Conservation (phyloP, 306 rosid genomes). For the Vachellia pachyceras region DNA sequence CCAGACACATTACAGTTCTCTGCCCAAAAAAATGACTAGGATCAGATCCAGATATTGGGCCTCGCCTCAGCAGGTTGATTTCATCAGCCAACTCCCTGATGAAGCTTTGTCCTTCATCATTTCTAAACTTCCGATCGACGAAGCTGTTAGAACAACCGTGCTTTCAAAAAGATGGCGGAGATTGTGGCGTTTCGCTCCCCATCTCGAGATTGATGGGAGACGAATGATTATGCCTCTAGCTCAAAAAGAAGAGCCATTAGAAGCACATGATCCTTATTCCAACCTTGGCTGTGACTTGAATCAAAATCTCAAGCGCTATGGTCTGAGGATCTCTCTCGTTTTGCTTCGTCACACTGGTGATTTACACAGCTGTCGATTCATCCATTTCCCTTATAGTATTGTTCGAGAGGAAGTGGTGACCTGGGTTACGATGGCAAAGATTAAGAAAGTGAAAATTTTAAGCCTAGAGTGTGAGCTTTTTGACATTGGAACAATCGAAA, state of each 20-base stretch:
- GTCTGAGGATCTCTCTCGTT: not conserved
- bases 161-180: constrained; percentile 26
- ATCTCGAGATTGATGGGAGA: constrained; percentile 7
- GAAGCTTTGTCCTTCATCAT: not conserved
- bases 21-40: not conserved
- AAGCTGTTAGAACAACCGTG: constrained; percentile 29
- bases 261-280: not conserved
- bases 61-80: not conserved
- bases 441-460: not conserved
- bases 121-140: constrained; percentile 4
- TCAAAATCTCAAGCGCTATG: not conserved
- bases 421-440: not conserved
- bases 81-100: constrained; percentile 23
- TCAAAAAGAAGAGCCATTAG: not conserved
- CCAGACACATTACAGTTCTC: not conserved
- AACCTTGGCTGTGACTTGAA: not conserved
- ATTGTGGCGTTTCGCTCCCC: not conserved
- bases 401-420: not conserved
- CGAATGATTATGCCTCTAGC: constrained; percentile 10
- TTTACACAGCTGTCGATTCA: not conserved
- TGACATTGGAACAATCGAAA: not conserved
- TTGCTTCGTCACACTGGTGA: not conserved
- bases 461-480: constrained; percentile 24
- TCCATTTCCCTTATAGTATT: not conserved
- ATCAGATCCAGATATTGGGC: not conserved